phyloP scores from a whole-genome alignment of 805 yeast species.

The Monosporozyma servazzii region DNA sequence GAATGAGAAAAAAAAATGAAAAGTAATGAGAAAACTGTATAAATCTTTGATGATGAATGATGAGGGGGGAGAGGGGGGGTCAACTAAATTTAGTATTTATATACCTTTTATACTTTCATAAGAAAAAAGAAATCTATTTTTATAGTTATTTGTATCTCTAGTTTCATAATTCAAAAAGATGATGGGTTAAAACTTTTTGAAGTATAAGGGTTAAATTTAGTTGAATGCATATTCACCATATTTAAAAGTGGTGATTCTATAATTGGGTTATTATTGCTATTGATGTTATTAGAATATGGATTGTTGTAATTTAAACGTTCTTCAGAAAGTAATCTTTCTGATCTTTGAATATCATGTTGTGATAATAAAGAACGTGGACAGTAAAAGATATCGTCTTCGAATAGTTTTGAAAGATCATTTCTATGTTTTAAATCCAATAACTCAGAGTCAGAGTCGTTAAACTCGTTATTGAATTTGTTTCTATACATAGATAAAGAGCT shows the following conservation, averaged over 20 bases:
- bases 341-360: conserved; percentile 18
- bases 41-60: background rate
- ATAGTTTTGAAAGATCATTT: conserved; percentile 23
- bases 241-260: background rate
- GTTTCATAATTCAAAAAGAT: conserved; percentile 1
- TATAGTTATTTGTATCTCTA: background rate
- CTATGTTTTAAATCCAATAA: conserved; percentile 12
- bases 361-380: conserved; percentile 27
- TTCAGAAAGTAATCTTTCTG: conserved; percentile 12
- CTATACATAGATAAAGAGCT: conserved; percentile 1
- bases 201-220: conserved; percentile 56
- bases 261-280: background rate
- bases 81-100: background rate
- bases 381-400: conserved; percentile 27
- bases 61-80: background rate
- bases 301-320: background rate
- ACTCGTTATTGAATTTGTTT: background rate
- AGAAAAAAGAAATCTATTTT: background rate
- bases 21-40: background rate
- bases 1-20: background rate
- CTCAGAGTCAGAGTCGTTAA: background rate
- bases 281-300: background rate
- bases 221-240: conserved; percentile 1
- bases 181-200: conserved; percentile 53
- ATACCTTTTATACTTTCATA: background rate